Conservation (phyloP, 495 filamentous ascomycete species). For the Cetradonia linearis region DNA sequence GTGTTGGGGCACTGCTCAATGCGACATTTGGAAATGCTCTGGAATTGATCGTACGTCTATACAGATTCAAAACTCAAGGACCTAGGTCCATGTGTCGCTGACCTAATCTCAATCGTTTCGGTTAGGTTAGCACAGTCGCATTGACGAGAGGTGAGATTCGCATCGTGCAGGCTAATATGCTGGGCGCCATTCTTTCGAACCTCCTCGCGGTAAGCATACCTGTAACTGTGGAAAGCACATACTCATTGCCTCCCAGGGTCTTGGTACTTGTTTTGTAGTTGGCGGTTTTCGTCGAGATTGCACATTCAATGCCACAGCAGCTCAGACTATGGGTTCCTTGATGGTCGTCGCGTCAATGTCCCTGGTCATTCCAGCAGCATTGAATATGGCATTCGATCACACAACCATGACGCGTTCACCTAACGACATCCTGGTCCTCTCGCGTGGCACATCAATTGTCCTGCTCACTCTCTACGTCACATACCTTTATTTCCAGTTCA, state of each 20-base stretch:
- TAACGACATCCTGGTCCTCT: constrained; percentile 40
- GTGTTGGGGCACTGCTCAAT: constrained; percentile 70
- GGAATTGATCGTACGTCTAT: constrained; percentile 52
- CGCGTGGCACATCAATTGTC: constrained; percentile 35
- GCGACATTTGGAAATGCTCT: constrained; percentile 86
- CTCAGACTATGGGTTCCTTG: constrained; percentile 6
- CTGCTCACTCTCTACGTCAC: constrained; percentile 73
- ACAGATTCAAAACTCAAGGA: constrained; percentile 33
- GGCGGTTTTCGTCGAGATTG: constrained; percentile 55
- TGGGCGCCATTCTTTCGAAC: constrained; percentile 86
- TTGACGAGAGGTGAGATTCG: constrained; percentile 68
- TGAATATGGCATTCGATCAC: constrained; percentile 9
- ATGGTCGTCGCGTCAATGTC: constrained; percentile 10
- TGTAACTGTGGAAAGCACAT: not conserved
- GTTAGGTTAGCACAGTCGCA: constrained; percentile 33
- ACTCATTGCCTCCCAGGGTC: constrained; percentile 15
- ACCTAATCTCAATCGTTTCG: not conserved
- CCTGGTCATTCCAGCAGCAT: constrained; percentile 1
- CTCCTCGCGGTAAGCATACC: constrained; percentile 54
- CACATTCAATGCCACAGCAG: not conserved
- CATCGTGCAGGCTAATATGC: constrained; percentile 78
- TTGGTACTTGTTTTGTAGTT: constrained; percentile 81
- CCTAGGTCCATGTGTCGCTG: not conserved
- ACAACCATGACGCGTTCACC: constrained; percentile 7
- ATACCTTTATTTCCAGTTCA: constrained; percentile 83